phyloP scores from a whole-genome alignment of 768 basidiomycete genomes.

The Hemileccinum impolitum region DNA sequence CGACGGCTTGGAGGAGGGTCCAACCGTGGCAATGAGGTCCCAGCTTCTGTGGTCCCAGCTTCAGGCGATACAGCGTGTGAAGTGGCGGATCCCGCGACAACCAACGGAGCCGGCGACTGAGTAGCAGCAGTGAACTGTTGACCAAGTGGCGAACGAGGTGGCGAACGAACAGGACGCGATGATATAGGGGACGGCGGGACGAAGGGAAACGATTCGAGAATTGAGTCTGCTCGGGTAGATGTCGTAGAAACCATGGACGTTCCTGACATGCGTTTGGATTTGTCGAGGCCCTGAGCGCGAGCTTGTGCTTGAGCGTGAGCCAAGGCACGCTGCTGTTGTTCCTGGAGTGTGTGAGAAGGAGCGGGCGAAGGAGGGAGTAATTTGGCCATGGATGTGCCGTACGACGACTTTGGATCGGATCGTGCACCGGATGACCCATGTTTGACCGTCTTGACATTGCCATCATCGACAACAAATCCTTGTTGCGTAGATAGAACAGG shows the following conservation, averaged over 20 bases:
- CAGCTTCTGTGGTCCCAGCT: slow-evolving; percentile 23
- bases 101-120: slow-evolving; percentile 7
- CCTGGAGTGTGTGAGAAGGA: slow-evolving; percentile 43
- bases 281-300: slow-evolving; percentile 49
- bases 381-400: slow-evolving; percentile 62
- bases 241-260: slow-evolving; percentile 65
- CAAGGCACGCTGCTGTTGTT: slow-evolving; percentile 65
- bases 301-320: slow-evolving; percentile 59
- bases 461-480: slow-evolving; percentile 55
- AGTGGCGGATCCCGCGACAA: neutral
- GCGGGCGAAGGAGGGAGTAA: slow-evolving; percentile 47
- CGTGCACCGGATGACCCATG: slow-evolving; percentile 44
- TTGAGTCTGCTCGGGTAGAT: slow-evolving; percentile 77
- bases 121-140: slow-evolving; percentile 49
- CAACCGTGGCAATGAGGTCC: slow-evolving; percentile 34
- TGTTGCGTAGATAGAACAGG: slow-evolving; percentile 50
- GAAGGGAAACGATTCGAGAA: slow-evolving; percentile 84
- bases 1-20: slow-evolving; percentile 56
- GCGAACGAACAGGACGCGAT: slow-evolving; percentile 70
- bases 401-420: slow-evolving; percentile 41
- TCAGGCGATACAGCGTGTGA: neutral
- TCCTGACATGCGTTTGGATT: slow-evolving; percentile 51
- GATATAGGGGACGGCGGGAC: slow-evolving; percentile 89
- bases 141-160: slow-evolving; percentile 67
- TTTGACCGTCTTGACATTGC: slow-evolving; percentile 66